Base-by-base conservation (phyloP, 257 asterid species). In the Solanum habrochaites region DNA sequence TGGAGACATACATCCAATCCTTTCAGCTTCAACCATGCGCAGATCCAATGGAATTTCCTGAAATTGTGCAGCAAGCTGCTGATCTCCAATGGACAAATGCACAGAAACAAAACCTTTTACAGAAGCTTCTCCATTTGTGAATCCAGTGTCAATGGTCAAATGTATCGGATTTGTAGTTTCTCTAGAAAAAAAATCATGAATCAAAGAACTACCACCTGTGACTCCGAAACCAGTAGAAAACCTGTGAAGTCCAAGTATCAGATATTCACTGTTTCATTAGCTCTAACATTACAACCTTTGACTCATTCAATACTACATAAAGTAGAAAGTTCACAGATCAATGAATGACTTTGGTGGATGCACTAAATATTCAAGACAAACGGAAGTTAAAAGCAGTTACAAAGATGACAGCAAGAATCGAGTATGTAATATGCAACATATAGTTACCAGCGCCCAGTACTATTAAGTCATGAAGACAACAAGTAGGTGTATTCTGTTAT, bases 1-100 rank as follows among this genome's bases (percentile, higher is more conserved):
- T 69, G 58, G 83, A 87, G 56, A 90, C 98, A 29, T 94, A 95
- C 99, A 96, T 88, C 99, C 99, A 91, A 96, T 91, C 62, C 88
- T 89, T 91, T 96, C 99, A 18, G 98, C 99, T 92, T 95, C 99
- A 87, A 96, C 91, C 99, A 96, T 93, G 85, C 98, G 93, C 70
- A 94, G 88, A 88, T 95, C 99, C 91, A 95, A 88, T 4, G 98
- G 96, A 89, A 97, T 93, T 91, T 97, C 99, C 86, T 96, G 99
- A 89, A 97, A 97, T 83, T 97, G 99, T 52, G 97, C 93, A 70
- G 99, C 99, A 87, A 97, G 94, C 64, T 91, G 98, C 87, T 93
- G 98, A 87, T 95, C 97, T 85, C 99, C 99, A 90, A 97, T 94
- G 70, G 98, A 94, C 86, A 94, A 90, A 86, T 73, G 91, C 74